phyloP scores from a whole-genome alignment of 2,329 filamentous ascomycete species.

The Neofusicoccum cordaticola region DNA sequence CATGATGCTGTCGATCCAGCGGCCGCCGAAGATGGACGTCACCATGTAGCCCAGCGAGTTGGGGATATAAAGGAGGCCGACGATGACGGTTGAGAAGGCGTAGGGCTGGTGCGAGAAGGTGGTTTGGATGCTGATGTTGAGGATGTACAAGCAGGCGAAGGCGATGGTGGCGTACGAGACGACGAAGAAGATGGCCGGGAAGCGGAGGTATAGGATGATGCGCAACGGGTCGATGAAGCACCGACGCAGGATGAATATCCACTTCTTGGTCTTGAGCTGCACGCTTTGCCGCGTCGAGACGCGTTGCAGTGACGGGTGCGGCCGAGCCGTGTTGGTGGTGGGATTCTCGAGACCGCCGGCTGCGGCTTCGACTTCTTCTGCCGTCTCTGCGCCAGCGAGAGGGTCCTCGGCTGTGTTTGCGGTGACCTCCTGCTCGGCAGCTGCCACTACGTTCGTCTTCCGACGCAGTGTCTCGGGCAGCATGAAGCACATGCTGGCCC shows the following conservation, averaged over 20 bases:
- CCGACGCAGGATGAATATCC: conserved; percentile 28
- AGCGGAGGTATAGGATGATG: conserved; percentile 38
- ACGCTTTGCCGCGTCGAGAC: conserved; percentile 35
- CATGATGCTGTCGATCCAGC: conserved; percentile 42
- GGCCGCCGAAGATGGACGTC: conserved; percentile 35
- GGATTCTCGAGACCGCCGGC: conserved; percentile 10
- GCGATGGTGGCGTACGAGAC: conserved; percentile 41
- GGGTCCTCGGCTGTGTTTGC: conserved; percentile 13
- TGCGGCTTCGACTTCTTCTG: conserved; percentile 5
- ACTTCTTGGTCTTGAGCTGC: conserved; percentile 30
- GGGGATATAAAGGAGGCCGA: conserved; percentile 41
- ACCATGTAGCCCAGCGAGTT: conserved; percentile 36
- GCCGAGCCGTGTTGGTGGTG: neutral
- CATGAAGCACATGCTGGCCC: conserved; percentile 32
- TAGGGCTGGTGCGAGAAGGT: conserved; percentile 35
- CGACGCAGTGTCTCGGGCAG: conserved; percentile 33
- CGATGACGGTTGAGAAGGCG: conserved; percentile 33
- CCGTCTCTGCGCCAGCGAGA: neutral
- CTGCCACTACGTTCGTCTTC: conserved; percentile 11
- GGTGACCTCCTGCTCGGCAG: conserved; percentile 18
- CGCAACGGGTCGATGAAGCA: conserved; percentile 40
- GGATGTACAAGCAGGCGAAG: conserved; percentile 38
- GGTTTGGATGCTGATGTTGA: conserved; percentile 39
- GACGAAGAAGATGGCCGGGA: conserved; percentile 36
- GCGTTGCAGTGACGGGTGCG: conserved; percentile 22